Base-by-base conservation (phyloP, 768 basidiomycete genomes). In the Panus rudis region DNA sequence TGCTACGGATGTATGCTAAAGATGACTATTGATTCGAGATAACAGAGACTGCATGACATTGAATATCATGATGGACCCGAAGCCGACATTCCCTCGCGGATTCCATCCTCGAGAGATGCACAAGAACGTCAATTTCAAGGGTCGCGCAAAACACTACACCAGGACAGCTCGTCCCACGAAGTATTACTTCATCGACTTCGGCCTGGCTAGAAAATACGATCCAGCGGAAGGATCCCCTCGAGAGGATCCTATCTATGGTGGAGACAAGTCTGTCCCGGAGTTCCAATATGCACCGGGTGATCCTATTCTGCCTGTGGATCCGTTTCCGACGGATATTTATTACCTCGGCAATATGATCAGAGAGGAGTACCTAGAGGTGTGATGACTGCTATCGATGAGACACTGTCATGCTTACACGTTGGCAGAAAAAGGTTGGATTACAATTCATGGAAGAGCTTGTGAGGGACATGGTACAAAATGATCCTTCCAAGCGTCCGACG, bases 261-360 rank as follows among this genome's bases (percentile, higher is more conserved):
- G 64, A 3, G 72, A 78, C 51, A 63, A 61, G 38, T 53, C 66
- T 0, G 60, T 62, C 0, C 65, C 65, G 1, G 65, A 67, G 42
- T 62, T 60, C 41, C 48, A 48, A 2, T 35, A 5, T 27, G 31
- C 1, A 43, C 39, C 1, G 26, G 38, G 34, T 39, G 41, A 27
- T 4, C 43, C 46, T 2, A 17, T 24, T 10, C 11, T 43, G 4
- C 49, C 41, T 1, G 51, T 42, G 34, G 54, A 67, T 35, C 64
- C 63, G 1, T 66, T 65, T 45, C 56, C 57, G 8, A 63, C 58
- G 2, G 67, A 69, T 28, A 44, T 65, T 16, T 66, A 65, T 39
- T 60, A 56, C 26, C 23, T 67, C n/a, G 66, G 62, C 1, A 66
- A 66, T 25, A 30, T 61, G 11, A 53, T 68, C 12, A 47, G 53